Evolutionary conservation across 768 basidiomycete species (phyloP).

Genomic region (Lactarius pseudohatsudake): DNA sequence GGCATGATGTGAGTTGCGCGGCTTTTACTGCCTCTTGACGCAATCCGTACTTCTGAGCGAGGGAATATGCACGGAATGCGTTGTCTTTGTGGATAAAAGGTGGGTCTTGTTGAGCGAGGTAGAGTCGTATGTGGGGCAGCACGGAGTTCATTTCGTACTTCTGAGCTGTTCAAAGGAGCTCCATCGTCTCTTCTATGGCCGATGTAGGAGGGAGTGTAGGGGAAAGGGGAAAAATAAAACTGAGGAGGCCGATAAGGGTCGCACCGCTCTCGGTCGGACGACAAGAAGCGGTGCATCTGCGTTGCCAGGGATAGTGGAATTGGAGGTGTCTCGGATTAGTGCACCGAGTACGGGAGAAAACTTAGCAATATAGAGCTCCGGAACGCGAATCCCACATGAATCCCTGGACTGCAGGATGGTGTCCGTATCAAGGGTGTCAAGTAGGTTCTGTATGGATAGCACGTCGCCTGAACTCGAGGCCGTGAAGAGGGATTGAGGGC

Average conservation of each 20-base stretch:
- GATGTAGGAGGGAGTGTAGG: neutral
- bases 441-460: constrained; percentile 27
- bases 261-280: neutral
- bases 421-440: constrained; percentile 44
- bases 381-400: constrained; percentile 44
- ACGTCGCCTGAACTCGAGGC: neutral
- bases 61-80: constrained; percentile 1
- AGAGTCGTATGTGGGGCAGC: constrained; percentile 3
- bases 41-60: constrained; percentile 9
- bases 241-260: constrained; percentile 13
- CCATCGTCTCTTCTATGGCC: neutral
- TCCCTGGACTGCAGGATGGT: constrained; percentile 45
- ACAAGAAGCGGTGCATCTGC: neutral
- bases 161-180: constrained; percentile 12
- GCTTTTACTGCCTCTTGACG: constrained; percentile 2
- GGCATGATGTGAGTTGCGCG: neutral
- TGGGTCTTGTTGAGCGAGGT: neutral
- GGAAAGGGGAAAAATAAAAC: neutral
- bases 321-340: constrained; percentile 26
- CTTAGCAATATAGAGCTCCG: constrained; percentile 42
- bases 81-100: neutral
- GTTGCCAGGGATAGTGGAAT: neutral
- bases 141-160: constrained; percentile 6
- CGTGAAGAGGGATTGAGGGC: neutral
- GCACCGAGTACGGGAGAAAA: constrained; percentile 42